A percentile compares a stretch with the other conserved stretches of the same genome.
These are phyloP conservation scores for Carex sylvatica DNA, from an alignment of 202 grass and related monocot species.

Conservation along the genomic window DNA sequence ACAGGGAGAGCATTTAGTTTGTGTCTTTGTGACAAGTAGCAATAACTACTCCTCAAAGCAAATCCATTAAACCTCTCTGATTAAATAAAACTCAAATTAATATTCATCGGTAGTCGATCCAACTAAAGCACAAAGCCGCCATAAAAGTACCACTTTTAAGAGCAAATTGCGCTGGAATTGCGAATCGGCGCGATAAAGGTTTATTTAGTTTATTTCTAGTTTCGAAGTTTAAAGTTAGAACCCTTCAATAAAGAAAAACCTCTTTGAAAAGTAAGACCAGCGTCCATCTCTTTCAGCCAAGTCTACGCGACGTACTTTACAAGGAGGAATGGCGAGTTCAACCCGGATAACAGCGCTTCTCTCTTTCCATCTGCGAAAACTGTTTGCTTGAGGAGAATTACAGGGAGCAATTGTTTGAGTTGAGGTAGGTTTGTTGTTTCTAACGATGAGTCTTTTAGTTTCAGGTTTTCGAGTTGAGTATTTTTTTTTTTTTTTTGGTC, in stretches of 20 bases:
- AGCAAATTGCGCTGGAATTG: not conserved
- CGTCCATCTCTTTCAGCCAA: not conserved
- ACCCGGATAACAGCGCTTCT: not conserved
- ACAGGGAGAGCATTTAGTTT: not conserved
- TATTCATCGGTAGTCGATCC: not conserved
- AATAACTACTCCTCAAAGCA: slow-evolving; percentile 4
- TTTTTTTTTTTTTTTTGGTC: not conserved
- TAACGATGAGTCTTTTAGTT: not conserved
- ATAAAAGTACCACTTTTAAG: slow-evolving; percentile 11
- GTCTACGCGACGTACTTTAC: slow-evolving; percentile 14
- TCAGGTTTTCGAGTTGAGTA: not conserved
- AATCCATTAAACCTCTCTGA: not conserved
- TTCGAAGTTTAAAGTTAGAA: not conserved
- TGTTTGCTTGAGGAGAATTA: not conserved
- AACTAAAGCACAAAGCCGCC: not conserved
- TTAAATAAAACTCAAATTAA: not conserved
- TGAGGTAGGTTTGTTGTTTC: slow-evolving; percentile 3
- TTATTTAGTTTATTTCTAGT: not conserved
- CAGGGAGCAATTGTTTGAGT: not conserved
- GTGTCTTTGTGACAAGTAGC: not conserved
- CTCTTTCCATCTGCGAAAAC: not conserved
- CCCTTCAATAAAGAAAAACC: not conserved
- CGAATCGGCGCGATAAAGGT: not conserved
- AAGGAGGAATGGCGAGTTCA: slow-evolving; percentile 5
- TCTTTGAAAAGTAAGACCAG: not conserved